Conservation (phyloP, 495 filamentous ascomycete genomes). For the Xylaria flabelliformis region DNA sequence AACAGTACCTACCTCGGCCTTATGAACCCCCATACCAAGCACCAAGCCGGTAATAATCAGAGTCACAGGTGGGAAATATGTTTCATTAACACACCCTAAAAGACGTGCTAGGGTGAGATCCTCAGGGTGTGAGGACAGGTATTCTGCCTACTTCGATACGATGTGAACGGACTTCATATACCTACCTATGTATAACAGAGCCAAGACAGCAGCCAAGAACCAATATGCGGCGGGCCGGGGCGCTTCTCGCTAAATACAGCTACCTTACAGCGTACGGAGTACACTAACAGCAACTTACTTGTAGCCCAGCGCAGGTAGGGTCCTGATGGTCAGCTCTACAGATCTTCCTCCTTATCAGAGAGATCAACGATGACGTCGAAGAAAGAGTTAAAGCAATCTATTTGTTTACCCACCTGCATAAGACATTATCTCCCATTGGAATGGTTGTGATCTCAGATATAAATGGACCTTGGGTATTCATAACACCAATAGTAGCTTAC, state of each 20-base stretch:
- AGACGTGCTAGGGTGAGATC: neutral
- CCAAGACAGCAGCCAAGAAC: slow-evolving; percentile 23
- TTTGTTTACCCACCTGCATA: neutral
- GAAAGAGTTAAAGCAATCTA: neutral
- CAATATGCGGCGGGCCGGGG: slow-evolving; percentile 23
- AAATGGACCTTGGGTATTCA: neutral
- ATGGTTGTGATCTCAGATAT: neutral
- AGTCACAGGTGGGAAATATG: too few species aligned
- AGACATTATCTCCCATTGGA: neutral
- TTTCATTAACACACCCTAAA: neutral
- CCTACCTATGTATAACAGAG: neutral
- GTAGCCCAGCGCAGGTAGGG: neutral
- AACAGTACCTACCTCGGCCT: neutral
- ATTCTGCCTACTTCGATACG: neutral
- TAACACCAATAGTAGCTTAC: neutral
- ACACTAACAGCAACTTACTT: neutral
- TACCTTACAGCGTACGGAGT: neutral
- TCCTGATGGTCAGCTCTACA: slow-evolving; percentile 4
- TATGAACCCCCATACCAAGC: neutral
- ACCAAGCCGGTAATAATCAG: neutral
- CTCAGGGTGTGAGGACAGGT: neutral
- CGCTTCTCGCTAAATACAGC: neutral
- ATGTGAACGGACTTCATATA: neutral
- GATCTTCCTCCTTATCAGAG: slow-evolving; percentile 7
- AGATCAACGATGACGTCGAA: slow-evolving; percentile 5